phyloP scores from a whole-genome alignment of 2,329 filamentous ascomycete genomes.

The Dactylellina drechsleri region DNA sequence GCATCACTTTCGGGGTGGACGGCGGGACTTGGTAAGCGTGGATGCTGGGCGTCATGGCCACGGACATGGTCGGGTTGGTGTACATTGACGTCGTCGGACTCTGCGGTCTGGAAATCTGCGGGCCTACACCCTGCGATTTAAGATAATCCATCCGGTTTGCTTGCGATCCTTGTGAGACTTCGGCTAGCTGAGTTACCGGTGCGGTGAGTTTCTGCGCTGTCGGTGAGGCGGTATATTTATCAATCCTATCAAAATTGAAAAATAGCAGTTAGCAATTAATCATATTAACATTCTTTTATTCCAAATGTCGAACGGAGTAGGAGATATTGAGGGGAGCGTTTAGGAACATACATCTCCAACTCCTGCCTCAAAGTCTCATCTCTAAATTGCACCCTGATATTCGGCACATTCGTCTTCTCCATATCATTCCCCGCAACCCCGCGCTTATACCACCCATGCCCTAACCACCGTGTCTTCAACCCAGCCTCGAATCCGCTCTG shows the following conservation, averaged over 20 bases:
- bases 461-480: slow-evolving; percentile 92
- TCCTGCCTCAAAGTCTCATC: slow-evolving; percentile 87
- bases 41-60: slow-evolving; percentile 50
- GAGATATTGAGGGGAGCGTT: too few species aligned
- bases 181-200: slow-evolving; percentile 17
- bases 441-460: slow-evolving; percentile 77
- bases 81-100: slow-evolving; percentile 58
- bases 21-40: slow-evolving; percentile 51
- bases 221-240: slow-evolving; percentile 44
- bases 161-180: slow-evolving; percentile 14
- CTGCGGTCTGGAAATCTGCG: slow-evolving; percentile 55
- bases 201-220: slow-evolving; percentile 43
- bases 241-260: slow-evolving; percentile 25
- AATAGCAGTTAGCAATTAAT: background rate
- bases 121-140: slow-evolving; percentile 16
- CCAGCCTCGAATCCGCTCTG: slow-evolving; percentile 92
- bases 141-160: slow-evolving; percentile 29
- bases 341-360: slow-evolving; percentile 73
- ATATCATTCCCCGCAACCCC: slow-evolving; percentile 89
- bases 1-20: slow-evolving; percentile 38
- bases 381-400: slow-evolving; percentile 88
- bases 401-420: slow-evolving; percentile 94
- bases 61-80: slow-evolving; percentile 56
- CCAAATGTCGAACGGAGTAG: too few species aligned
- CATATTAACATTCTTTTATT: background rate